Conservation (phyloP, 2,329 filamentous ascomycete species). For the Ceratocystis huliohia region DNA sequence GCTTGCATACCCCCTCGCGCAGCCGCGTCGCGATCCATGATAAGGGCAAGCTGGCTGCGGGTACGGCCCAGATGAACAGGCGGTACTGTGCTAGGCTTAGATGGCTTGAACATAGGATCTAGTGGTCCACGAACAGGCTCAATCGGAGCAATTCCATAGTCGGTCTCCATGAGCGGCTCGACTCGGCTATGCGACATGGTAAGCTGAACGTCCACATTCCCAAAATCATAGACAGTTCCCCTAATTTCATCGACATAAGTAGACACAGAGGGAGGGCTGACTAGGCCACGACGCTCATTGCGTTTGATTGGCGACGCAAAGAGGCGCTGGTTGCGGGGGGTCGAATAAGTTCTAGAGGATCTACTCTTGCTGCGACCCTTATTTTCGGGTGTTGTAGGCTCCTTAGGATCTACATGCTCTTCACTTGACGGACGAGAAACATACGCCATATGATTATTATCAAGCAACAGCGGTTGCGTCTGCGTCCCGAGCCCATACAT, state of each 20-base stretch:
- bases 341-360: not conserved
- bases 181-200: slow-evolving; percentile 14
- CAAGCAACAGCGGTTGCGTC: not conserved
- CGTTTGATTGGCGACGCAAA: slow-evolving; percentile 16
- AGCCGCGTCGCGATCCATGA: slow-evolving; percentile 42
- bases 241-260: slow-evolving; percentile 33
- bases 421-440: not conserved
- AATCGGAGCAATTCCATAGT: slow-evolving; percentile 24
- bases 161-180: slow-evolving; percentile 20
- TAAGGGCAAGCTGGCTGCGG: slow-evolving; percentile 47
- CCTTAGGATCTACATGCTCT: not conserved
- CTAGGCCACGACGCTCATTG: not conserved
- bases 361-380: not conserved
- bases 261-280: slow-evolving; percentile 20
- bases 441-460: not conserved
- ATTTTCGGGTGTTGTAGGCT: slow-evolving; percentile 1
- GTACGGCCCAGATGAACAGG: slow-evolving; percentile 42
- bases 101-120: slow-evolving; percentile 36
- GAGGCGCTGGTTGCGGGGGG: slow-evolving; percentile 7
- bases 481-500: not conserved
- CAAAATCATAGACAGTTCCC: slow-evolving; percentile 34
- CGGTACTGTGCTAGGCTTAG: slow-evolving; percentile 35
- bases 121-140: slow-evolving; percentile 25
- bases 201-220: slow-evolving; percentile 25
- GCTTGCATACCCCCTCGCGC: slow-evolving; percentile 4